Conservation (phyloP, 805 yeast genomes). For the Zygosaccharomyces kombuchaensis region DNA sequence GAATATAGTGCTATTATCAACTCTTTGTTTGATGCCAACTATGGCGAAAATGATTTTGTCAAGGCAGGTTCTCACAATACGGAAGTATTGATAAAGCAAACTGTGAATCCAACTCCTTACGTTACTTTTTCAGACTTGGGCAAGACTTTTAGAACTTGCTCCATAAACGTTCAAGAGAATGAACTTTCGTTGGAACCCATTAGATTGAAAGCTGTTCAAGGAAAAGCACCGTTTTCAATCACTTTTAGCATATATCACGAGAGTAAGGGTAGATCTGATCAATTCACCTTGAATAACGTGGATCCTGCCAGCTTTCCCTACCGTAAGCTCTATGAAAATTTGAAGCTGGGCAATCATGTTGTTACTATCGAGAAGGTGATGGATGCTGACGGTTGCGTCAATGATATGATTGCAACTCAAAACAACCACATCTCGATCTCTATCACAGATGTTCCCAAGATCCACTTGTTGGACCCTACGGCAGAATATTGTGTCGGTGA, state of each 20-base stretch:
- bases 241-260: conserved; percentile 58
- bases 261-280: conserved; percentile 49
- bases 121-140: conserved; percentile 48
- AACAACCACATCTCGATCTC: conserved; percentile 47
- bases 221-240: conserved; percentile 58
- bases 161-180: conserved; percentile 37
- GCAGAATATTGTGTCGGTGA: conserved; percentile 88
- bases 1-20: conserved; percentile 55
- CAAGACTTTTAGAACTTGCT: conserved; percentile 48
- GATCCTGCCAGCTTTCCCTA: conserved; percentile 37
- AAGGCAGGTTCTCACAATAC: conserved; percentile 22
- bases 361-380: conserved; percentile 52
- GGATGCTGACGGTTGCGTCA: conserved; percentile 69
- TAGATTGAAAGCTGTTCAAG: conserved; percentile 46
- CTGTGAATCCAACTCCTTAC: conserved; percentile 59
- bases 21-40: conserved; percentile 62
- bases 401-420: conserved; percentile 38
- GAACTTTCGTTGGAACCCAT: conserved; percentile 44
- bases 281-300: conserved; percentile 43
- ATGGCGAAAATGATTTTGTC: conserved; percentile 40
- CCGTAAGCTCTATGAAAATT: conserved; percentile 43
- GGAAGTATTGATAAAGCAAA: conserved; percentile 43
- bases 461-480: conserved; percentile 42
- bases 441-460: conserved; percentile 74
- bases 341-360: conserved; percentile 67